These are phyloP conservation scores for Syzygium grande DNA, from an alignment of 345 rosid genomes.

Conservation along the genomic window DNA sequence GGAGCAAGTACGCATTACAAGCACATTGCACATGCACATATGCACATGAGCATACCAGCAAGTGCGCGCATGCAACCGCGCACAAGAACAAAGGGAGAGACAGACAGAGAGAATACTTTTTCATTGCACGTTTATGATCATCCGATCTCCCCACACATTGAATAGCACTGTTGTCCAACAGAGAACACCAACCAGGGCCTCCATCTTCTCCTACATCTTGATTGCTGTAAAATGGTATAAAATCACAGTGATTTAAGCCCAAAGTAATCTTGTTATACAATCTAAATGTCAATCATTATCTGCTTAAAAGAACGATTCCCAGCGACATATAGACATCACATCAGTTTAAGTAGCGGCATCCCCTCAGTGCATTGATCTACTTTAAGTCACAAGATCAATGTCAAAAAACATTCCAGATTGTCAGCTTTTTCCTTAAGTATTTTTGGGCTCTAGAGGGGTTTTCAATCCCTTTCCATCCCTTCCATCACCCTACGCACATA, in stretches of 20 bases:
- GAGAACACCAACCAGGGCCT: conserved; percentile 23
- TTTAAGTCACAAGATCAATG: background rate
- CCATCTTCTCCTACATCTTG: conserved; percentile 26
- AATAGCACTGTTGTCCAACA: conserved; percentile 14
- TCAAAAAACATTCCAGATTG: background rate
- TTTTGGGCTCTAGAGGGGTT: background rate
- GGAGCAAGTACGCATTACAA: background rate
- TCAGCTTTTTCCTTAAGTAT: background rate
- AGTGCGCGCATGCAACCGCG: background rate
- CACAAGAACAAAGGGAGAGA: background rate
- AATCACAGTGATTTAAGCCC: background rate
- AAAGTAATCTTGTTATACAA: background rate
- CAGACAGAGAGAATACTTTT: conserved; percentile 32
- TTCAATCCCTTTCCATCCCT: background rate
- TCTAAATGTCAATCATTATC: background rate
- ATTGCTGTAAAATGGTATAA: conserved; percentile 22
- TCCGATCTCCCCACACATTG: conserved; percentile 19
- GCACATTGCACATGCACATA: background rate
- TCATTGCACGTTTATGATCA: conserved; percentile 35
- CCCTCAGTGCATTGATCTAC: background rate
- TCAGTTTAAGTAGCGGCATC: background rate
- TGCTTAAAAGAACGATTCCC: background rate
- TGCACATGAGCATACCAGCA: background rate
- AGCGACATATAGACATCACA: background rate
- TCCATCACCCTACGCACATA: background rate